phyloP scores from a whole-genome alignment of 2,329 filamentous ascomycete species.

The Pleoardoris graminearum region DNA sequence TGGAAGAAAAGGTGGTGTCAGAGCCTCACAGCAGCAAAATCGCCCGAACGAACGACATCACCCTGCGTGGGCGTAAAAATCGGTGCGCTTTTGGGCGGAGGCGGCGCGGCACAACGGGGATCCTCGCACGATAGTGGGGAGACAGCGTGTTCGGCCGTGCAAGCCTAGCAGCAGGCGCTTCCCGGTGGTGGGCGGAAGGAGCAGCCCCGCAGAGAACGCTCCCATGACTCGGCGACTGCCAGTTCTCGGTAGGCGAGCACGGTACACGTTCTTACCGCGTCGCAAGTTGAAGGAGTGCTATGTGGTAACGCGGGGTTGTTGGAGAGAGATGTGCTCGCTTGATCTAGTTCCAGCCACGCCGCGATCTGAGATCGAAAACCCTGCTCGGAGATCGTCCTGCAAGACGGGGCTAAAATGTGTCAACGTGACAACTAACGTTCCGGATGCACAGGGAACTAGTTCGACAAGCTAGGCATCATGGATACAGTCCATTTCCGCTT shows the following conservation, averaged over 20 bases:
- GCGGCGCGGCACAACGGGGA: conserved; percentile 15
- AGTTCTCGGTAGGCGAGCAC: neutral
- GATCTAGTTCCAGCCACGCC: neutral
- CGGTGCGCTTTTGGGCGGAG: conserved; percentile 12
- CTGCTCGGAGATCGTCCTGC: neutral
- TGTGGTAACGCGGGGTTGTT: no score
- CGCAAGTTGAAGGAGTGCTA: neutral
- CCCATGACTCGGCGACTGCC: neutral
- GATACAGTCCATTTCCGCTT: no score
- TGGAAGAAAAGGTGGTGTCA: conserved; percentile 8
- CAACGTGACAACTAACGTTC: neutral
- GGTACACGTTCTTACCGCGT: neutral
- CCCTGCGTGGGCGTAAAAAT: conserved; percentile 12
- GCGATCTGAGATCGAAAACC: neutral
- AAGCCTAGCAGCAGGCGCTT: conserved; percentile 7
- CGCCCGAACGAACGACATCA: conserved; percentile 14
- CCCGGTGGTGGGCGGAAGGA: neutral
- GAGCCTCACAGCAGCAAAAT: conserved; percentile 1
- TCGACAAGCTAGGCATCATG: neutral
- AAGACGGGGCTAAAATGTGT: neutral
- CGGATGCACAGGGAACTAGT: neutral
- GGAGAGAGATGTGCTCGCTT: conserved; percentile 1
- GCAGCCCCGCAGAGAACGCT: neutral
- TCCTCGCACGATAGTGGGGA: conserved; percentile 17
- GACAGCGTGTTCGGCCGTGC: conserved; percentile 9